Conservation (phyloP, 768 basidiomycete species). For the Lentinula lateritia region DNA sequence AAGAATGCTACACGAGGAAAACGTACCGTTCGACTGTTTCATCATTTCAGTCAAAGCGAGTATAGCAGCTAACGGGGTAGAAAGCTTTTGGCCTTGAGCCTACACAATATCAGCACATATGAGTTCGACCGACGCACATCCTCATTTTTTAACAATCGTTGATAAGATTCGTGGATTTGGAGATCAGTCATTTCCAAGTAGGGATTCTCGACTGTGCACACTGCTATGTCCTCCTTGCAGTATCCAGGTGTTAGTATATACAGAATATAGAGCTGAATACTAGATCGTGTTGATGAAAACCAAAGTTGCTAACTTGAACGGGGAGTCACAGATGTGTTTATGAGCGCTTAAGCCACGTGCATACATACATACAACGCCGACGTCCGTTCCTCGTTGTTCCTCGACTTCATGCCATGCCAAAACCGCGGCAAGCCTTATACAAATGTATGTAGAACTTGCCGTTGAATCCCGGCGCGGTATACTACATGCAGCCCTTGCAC, state of each 20-base stretch:
- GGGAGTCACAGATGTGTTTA: neutral
- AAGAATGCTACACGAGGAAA: neutral
- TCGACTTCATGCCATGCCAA: neutral
- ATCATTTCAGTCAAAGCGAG: constrained; percentile 79
- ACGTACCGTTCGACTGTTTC: constrained; percentile 66
- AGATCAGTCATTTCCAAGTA: constrained; percentile 15
- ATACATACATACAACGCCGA: neutral
- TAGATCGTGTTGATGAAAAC: neutral
- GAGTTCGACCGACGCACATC: constrained; percentile 41
- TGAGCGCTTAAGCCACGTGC: neutral
- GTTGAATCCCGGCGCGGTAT: neutral
- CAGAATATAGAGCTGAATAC: neutral
- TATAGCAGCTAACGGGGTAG: constrained; percentile 85
- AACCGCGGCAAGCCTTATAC: neutral
- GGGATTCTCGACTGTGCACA: neutral
- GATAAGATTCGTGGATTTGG: constrained; percentile 47
- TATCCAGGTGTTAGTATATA: neutral
- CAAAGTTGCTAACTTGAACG: neutral
- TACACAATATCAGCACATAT: neutral
- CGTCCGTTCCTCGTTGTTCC: too few relatives aligned
- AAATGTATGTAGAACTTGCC: neutral
- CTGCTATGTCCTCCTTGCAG: neutral
- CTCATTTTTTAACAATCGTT: constrained; percentile 55
- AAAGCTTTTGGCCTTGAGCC: constrained; percentile 41
- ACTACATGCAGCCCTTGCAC: neutral